These are phyloP conservation scores for Aspergillus bombycis DNA, from an alignment of 2,329 filamentous ascomycete genomes.

Conservation along the genomic window DNA sequence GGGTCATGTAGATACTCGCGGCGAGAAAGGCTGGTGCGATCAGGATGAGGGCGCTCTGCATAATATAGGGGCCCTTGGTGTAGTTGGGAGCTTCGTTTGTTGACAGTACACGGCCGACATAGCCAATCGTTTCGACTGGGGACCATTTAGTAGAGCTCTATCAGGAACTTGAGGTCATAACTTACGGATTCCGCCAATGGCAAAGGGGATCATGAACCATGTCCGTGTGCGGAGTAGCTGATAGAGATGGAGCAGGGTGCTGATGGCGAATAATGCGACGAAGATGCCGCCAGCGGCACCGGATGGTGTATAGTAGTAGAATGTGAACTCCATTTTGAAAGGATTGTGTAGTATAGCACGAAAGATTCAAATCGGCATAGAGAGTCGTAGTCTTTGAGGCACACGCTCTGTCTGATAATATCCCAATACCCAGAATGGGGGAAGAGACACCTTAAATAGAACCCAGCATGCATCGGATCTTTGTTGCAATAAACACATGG, in stretches of 20 bases:
- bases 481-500: neutral
- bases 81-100: conserved; percentile 35
- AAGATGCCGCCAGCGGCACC: conserved; percentile 28
- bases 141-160: neutral
- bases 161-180: neutral
- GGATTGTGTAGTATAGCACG: neutral
- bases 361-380: neutral
- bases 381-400: neutral
- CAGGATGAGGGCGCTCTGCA: conserved; percentile 32
- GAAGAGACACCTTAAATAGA: neutral
- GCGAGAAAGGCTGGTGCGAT: conserved; percentile 35
- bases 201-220: conserved; percentile 35
- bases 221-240: conserved; percentile 29
- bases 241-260: conserved; percentile 27
- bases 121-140: conserved; percentile 57
- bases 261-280: conserved; percentile 26
- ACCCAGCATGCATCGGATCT: too few species aligned
- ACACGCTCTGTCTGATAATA: neutral
- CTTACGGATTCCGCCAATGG: conserved; percentile 42
- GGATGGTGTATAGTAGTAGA: conserved; percentile 31
- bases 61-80: conserved; percentile 31
- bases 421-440: neutral
- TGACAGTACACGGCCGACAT: conserved; percentile 53
- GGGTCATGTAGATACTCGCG: conserved; percentile 34
- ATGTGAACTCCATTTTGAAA: conserved; percentile 15